These are phyloP conservation scores for Elsinoe ampelina DNA, from an alignment of 2,329 filamentous ascomycete genomes.

Conservation along the genomic window DNA sequence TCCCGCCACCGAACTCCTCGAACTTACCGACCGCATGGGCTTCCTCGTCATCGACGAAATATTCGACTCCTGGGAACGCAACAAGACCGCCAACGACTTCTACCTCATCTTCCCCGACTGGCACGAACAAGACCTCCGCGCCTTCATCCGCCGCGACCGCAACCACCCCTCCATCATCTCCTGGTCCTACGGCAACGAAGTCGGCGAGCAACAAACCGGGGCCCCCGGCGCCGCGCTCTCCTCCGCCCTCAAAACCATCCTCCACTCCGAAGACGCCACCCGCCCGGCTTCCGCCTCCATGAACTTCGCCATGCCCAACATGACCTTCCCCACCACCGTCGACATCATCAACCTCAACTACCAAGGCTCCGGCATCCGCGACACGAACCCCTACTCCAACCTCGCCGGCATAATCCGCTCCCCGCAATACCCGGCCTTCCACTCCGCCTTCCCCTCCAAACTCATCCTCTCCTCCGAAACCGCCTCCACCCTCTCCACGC, in stretches of 20 bases:
- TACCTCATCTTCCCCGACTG: constrained; percentile 45
- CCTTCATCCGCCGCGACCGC: constrained; percentile 45
- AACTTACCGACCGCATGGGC: constrained; percentile 42
- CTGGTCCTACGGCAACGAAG: constrained; percentile 49
- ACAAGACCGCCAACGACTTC: constrained; percentile 42
- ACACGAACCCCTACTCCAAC: constrained; percentile 25
- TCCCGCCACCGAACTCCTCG: constrained; percentile 42
- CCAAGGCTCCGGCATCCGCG: constrained; percentile 42
- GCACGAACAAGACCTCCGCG: constrained; percentile 44
- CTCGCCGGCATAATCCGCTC: constrained; percentile 25
- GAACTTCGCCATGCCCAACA: constrained; percentile 37
- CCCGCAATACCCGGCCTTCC: constrained; percentile 36
- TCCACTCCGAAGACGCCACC: constrained; percentile 40
- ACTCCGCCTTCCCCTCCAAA: constrained; percentile 38
- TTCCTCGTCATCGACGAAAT: constrained; percentile 47
- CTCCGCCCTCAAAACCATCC: constrained; percentile 33
- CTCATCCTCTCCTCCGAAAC: constrained; percentile 38
- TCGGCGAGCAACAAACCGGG: constrained; percentile 38
- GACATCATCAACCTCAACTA: constrained; percentile 48
- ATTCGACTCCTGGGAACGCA: constrained; percentile 44
- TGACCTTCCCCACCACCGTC: constrained; percentile 32
- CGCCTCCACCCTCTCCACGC: constrained; percentile 39
- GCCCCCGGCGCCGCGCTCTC: constrained; percentile 27
- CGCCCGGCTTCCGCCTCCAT: constrained; percentile 38
- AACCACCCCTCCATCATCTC: constrained; percentile 46